phyloP scores from a whole-genome alignment of 139 green algal genomes.

The Chlorella sp. region DNA sequence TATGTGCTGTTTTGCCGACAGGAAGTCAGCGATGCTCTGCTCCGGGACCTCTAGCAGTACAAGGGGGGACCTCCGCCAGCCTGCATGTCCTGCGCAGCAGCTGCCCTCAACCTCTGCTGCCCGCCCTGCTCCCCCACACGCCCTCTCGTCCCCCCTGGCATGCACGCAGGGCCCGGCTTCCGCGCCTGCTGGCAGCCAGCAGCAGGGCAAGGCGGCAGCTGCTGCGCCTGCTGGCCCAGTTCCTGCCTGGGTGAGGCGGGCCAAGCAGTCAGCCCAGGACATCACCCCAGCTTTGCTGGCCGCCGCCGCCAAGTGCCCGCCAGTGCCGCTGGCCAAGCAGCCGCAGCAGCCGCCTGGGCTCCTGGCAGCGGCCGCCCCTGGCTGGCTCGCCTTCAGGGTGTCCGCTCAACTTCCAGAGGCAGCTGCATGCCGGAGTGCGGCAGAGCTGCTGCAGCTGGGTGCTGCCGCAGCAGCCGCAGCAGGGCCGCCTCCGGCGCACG shows the following conservation, averaged over 20 bases:
- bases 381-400: conserved; percentile 10
- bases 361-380: neutral
- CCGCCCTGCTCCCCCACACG: too few relatives aligned
- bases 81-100: neutral
- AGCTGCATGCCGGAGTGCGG: neutral
- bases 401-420: neutral
- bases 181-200: neutral
- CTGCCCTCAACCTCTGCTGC: neutral
- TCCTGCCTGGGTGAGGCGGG: conserved; percentile 8
- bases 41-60: too few relatives aligned
- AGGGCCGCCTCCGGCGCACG: neutral
- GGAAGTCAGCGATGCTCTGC: too few relatives aligned
- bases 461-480: neutral
- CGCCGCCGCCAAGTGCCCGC: neutral
- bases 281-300: neutral
- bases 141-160: neutral
- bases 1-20: too few relatives aligned
- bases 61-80: too few relatives aligned
- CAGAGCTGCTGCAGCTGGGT: neutral
- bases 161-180: neutral
- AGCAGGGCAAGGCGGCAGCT: neutral
- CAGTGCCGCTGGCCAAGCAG: neutral
- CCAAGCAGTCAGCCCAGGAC: neutral
- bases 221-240: neutral
- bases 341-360: too few relatives aligned